Evolutionary conservation across 768 basidiomycete genomes (phyloP), one percentile per base, ranked within the genome.

Genomic region (Podaxis carcinomalis): DNA sequence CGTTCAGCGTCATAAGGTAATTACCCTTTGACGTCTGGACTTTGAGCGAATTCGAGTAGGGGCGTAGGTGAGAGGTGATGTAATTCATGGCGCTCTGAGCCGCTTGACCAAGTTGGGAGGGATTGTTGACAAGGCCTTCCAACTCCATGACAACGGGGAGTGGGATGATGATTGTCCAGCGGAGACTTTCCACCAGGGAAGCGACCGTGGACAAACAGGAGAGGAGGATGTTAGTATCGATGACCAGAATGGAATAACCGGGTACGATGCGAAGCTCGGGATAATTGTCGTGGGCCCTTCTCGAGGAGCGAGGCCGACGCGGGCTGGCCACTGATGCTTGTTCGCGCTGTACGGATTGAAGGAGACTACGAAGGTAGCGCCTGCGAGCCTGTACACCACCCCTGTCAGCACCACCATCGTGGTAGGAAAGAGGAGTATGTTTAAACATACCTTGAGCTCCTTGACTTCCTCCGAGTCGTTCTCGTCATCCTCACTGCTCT

Each of bases 121-220:
- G 62, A 64, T 90, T 88, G 59, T 77, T 73, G 0, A 83, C 80
- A 6, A 98, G 85, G n/a, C 95, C 94, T 65, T 99, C 96, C 6
- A 99, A 87, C 67, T 99, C 97, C 81, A 95, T 98, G 69, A 98
- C 83, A 63, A 97, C 96, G 0, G 95, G 95, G 2, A 98, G 83
- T 3, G 97, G 97, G 0, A 99, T 78, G 61, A 99, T 79, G 50
- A 96, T 80, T 0, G 93, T 97, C 94, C 95, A 98, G 27, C 77
- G 78, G 16, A 86, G 74, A 62, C 85, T 87, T 71, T 96, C 92
- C 55, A 98, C 79, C 61, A 98, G 78, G 11, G 87, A 82, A 0
- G 83, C 73, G 61, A 99, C 80, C 65, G 89, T 77, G 0, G 86
- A 72, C 3, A 98, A 78, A 0, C 93, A 93, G 0, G 92, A 90